A percentile compares a stretch with the other conserved stretches of the same genome.
These are phyloP conservation scores for Patellaria atrata DNA, from an alignment of 495 filamentous ascomycete genomes.

Conservation along the genomic window DNA sequence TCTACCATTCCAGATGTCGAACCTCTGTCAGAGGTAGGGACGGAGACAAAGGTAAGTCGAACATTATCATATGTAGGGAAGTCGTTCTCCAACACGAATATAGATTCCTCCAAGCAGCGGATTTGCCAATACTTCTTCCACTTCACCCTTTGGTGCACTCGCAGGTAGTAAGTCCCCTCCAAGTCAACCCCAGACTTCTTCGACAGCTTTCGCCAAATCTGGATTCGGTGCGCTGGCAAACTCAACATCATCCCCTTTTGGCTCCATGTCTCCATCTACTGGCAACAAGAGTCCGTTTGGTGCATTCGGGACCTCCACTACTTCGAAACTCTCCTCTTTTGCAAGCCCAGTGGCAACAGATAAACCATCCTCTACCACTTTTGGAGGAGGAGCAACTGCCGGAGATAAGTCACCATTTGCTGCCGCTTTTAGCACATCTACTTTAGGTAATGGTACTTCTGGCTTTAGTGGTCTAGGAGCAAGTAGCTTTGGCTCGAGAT, in stretches of 20 bases:
- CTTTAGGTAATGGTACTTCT: slow-evolving; percentile 27
- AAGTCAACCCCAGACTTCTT: slow-evolving; percentile 13
- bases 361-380: slow-evolving; percentile 7
- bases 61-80: not conserved
- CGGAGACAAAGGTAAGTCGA: slow-evolving; percentile 14
- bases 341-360: slow-evolving; percentile 3
- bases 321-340: slow-evolving; percentile 7
- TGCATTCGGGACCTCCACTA: slow-evolving; percentile 3
- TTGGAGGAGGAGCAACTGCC: slow-evolving; percentile 6
- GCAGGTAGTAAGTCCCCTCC: slow-evolving; percentile 12
- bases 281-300: slow-evolving; percentile 9
- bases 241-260: slow-evolving; percentile 39
- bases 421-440: slow-evolving; percentile 4
- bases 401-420: slow-evolving; percentile 14
- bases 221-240: slow-evolving; percentile 29
- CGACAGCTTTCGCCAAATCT: slow-evolving; percentile 18
- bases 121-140: slow-evolving; percentile 38
- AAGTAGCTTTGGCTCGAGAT: slow-evolving; percentile 37
- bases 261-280: slow-evolving; percentile 22
- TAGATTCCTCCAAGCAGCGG: slow-evolving; percentile 34
- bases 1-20: too few species aligned
- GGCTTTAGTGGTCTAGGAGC: slow-evolving; percentile 32
- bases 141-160: slow-evolving; percentile 37
- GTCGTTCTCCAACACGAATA: not conserved
- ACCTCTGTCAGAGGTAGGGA: slow-evolving; percentile 8